Conservation (phyloP, 441 rosid genomes). For the Pelargonium myrrhifolium region DNA sequence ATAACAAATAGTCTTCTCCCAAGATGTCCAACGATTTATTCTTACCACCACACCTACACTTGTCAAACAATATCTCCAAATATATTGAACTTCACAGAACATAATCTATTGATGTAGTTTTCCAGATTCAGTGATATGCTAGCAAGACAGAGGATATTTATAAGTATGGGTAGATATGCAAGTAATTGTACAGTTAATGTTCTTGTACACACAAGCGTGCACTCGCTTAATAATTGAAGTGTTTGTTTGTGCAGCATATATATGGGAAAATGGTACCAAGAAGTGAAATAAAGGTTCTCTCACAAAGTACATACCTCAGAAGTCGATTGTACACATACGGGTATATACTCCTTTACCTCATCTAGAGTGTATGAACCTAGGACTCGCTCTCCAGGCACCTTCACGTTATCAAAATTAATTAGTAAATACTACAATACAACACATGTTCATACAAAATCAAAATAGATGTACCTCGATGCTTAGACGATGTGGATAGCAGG, state of each 20-base stretch:
- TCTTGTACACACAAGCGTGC: no score
- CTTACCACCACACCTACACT: background rate
- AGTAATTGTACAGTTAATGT: background rate
- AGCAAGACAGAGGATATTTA: background rate
- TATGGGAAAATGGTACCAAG: background rate
- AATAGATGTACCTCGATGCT: conserved; percentile 60
- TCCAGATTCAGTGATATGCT: background rate
- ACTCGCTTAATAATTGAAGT: no score
- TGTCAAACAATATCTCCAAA: background rate
- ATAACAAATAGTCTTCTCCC: background rate
- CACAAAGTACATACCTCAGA: conserved; percentile 51
- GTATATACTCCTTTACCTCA: conserved; percentile 56
- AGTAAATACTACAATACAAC: conserved; percentile 11
- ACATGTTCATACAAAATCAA: background rate
- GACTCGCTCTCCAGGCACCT: conserved; percentile 92
- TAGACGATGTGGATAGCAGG: conserved; percentile 84
- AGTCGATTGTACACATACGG: conserved; percentile 62
- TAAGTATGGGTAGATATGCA: background rate
- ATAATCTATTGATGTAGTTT: background rate
- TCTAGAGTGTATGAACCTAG: conserved; percentile 79
- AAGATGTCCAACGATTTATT: background rate
- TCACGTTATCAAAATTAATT: conserved; percentile 21
- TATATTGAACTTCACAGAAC: background rate
- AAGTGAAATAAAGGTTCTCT: conserved; percentile 3
- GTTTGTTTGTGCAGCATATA: no score